Evolutionary conservation across 1,284 basidiomycete genomes (phyloP).

Genomic region (Cerrena zonata): DNA sequence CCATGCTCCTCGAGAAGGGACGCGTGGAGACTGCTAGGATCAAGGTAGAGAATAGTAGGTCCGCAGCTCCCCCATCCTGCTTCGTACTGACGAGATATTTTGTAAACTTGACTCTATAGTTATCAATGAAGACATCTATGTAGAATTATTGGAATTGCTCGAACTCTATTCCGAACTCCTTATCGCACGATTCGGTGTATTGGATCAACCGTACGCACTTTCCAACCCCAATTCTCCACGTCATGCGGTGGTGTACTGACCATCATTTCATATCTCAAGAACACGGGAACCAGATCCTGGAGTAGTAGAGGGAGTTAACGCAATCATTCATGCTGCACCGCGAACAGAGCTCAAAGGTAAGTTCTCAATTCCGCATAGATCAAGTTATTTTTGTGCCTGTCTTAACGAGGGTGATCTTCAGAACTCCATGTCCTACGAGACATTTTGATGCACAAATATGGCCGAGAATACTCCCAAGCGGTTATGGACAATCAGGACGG

Average conservation of each 20-base stretch:
- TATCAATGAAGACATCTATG: conserved; percentile 80
- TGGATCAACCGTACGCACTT: conserved; percentile 81
- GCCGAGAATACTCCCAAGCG: conserved; percentile 73
- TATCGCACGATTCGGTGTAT: conserved; percentile 85
- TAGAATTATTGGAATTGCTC: conserved; percentile 85
- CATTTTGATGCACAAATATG: conserved; percentile 90
- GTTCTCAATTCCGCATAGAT: conserved; percentile 2
- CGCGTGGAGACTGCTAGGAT: conserved; percentile 80
- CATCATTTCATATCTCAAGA: conserved; percentile 32
- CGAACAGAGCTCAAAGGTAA: conserved; percentile 85
- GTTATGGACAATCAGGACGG: conserved; percentile 78
- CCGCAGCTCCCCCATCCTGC: background rate
- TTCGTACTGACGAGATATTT: background rate
- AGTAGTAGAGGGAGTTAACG: conserved; percentile 69
- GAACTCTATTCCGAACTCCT: conserved; percentile 92
- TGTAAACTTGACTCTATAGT: conserved; percentile 35
- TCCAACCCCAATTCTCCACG: conserved; percentile 3
- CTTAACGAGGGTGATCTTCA: conserved; percentile 21
- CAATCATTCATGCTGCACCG: conserved; percentile 86
- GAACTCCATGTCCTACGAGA: conserved; percentile 90
- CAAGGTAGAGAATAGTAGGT: conserved; percentile 74
- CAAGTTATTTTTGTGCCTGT: conserved; percentile 1
- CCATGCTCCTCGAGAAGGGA: conserved; percentile 69
- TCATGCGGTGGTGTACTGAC: conserved; percentile 7
- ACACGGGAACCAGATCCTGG: conserved; percentile 78